Base-by-base conservation (phyloP, 176 grass and related monocot species). In the Eremochloa ophiuroides region DNA sequence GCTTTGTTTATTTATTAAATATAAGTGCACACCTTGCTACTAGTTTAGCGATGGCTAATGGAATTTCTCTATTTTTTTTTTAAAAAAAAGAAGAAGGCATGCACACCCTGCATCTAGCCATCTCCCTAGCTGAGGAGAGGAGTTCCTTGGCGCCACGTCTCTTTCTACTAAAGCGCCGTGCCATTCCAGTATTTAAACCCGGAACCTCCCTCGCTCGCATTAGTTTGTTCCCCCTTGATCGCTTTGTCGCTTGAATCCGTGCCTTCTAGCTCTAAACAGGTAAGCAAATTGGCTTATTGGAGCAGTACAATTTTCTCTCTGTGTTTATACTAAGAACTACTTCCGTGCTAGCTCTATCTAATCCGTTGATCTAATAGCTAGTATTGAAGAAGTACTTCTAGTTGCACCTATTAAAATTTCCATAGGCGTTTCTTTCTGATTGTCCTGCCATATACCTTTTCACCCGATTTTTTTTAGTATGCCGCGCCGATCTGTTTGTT, bases 61-160 rank as follows among this genome's bases (percentile, higher is more conserved):
- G 13, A 17, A 17, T 71, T 18, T 46, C 40, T 71, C 7, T 26
- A n/a, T 40, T 16, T 1, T 25, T 26, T 12, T 12, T 65, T 23
- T 23, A 14, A 1, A 1, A 15, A 18, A 3, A 31, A 1, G 11
- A 61, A 28, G 8, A 3, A 37, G 42, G 14, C 15, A 16, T 9
- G 26, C 62, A 33, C 44, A 48, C 18, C 23, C 23, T 11, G 22
- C 27, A 35, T 56, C 27, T 12, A 40, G 48, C 61, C 51, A 69
- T 61, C 20, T 37, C 43, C 43, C 14, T 13, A 42, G 41, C 1
- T 38, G 22, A 56, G 53, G 8, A 56, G 53, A 31, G 22, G 43
- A 83, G 80, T 84, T 74, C 55, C 85, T 87, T 87, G 71, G 18
- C 69, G 14, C 42, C 76, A 91, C 85, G 85, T 84, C 76, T 87